Conservation (phyloP, 2,329 filamentous ascomycete genomes). For the Periconia sp. region DNA sequence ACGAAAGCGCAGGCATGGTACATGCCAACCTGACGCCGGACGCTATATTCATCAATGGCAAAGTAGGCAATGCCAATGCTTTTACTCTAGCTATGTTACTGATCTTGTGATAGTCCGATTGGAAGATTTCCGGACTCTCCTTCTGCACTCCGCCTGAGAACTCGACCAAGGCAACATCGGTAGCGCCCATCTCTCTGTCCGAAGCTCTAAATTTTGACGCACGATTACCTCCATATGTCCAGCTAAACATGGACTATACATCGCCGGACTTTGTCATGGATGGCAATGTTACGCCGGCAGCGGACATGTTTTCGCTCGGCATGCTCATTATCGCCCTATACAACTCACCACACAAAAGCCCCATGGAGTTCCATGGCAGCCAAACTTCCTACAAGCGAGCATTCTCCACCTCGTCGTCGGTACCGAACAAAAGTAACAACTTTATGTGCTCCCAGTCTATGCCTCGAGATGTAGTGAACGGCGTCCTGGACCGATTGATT, state of each 20-base stretch:
- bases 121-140: constrained; percentile 95
- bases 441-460: constrained; percentile 81
- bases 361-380: constrained; percentile 81
- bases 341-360: constrained; percentile 90
- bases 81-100: constrained; percentile 23
- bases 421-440: constrained; percentile 81
- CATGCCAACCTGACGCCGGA: constrained; percentile 96
- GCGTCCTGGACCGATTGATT: constrained; percentile 84
- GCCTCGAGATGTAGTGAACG: constrained; percentile 75
- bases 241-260: constrained; percentile 90
- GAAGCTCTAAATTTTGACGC: constrained; percentile 87
- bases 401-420: constrained; percentile 77
- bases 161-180: constrained; percentile 74
- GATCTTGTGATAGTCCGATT: constrained; percentile 73
- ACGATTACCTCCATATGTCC: constrained; percentile 79
- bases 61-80: constrained; percentile 60
- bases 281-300: constrained; percentile 79
- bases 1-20: constrained; percentile 91
- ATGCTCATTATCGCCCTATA: constrained; percentile 88
- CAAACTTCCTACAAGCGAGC: constrained; percentile 83
- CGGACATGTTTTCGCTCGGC: constrained; percentile 94
- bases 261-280: constrained; percentile 96
- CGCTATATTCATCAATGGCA: constrained; percentile 90
- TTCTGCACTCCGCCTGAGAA: constrained; percentile 84
- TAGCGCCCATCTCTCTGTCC: constrained; percentile 79